Conservation (phyloP, 208 protist species). For the Tetramitus jugosus region DNA sequence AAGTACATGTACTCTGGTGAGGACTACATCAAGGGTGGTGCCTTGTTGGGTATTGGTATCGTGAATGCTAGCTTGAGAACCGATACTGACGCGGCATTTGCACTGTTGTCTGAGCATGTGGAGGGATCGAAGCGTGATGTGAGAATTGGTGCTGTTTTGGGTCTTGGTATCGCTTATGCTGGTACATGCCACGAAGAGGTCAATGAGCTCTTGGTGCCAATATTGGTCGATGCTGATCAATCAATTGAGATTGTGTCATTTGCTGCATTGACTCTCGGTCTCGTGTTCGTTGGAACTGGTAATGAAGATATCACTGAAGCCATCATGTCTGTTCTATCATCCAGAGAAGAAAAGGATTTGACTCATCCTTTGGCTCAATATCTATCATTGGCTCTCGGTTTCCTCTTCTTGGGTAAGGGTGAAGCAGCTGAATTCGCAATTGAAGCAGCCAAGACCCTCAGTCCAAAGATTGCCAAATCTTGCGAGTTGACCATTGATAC, state of each 20-base stretch:
- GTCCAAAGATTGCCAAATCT: slow-evolving; percentile 68
- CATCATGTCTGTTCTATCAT: slow-evolving; percentile 79
- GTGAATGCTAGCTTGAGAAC: slow-evolving; percentile 50
- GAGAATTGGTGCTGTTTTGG: background rate
- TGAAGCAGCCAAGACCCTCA: slow-evolving; percentile 70
- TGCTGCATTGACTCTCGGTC: slow-evolving; percentile 84
- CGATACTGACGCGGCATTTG: slow-evolving; percentile 37
- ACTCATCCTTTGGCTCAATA: slow-evolving; percentile 65
- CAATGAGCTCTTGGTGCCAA: slow-evolving; percentile 80
- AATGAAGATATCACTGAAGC: slow-evolving; percentile 85
- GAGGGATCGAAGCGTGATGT: background rate
- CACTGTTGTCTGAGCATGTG: background rate
- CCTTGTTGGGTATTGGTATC: slow-evolving; percentile 80
- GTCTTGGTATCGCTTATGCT: slow-evolving; percentile 92
- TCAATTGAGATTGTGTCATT: slow-evolving; percentile 81
- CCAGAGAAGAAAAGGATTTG: slow-evolving; percentile 52
- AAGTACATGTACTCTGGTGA: slow-evolving; percentile 88
- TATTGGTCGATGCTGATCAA: slow-evolving; percentile 77
- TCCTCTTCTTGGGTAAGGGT: slow-evolving; percentile 86
- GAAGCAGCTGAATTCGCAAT: slow-evolving; percentile 81
- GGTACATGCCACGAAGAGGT: slow-evolving; percentile 84
- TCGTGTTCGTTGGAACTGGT: slow-evolving; percentile 87
- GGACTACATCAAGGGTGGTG: slow-evolving; percentile 89
- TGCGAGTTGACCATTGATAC: slow-evolving; percentile 80
- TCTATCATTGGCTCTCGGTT: slow-evolving; percentile 80